These are phyloP conservation scores for Globisporangium heterothallicum DNA, from an alignment of 352 stramenopile species.

Conservation along the genomic window DNA sequence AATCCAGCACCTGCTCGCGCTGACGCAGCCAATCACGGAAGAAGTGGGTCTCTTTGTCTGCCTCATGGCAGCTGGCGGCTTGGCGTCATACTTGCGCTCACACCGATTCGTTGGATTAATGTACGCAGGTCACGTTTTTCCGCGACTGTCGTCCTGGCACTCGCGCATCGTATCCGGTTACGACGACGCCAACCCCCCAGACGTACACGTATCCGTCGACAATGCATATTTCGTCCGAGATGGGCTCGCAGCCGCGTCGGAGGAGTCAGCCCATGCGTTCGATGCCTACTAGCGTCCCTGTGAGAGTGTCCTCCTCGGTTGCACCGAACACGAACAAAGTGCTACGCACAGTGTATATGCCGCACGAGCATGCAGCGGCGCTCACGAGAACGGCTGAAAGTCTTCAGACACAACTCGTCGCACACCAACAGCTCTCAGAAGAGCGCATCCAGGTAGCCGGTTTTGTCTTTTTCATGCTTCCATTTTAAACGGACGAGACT, in stretches of 20 bases:
- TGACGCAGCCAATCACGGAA: conserved; percentile 80
- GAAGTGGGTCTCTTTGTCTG: conserved; percentile 23
- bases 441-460: conserved; percentile 56
- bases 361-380: conserved; percentile 53
- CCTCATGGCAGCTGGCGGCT: not conserved
- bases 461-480: not conserved
- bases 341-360: conserved; percentile 75
- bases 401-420: conserved; percentile 54
- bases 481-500: not conserved
- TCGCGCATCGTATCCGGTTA: conserved; percentile 42
- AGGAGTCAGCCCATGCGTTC: not conserved
- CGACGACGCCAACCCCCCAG: conserved; percentile 16
- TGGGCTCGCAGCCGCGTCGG: conserved; percentile 4
- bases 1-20: conserved; percentile 74
- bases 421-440: conserved; percentile 48
- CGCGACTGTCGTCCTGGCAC: conserved; percentile 61
- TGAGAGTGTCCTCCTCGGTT: conserved; percentile 11
- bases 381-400: conserved; percentile 46
- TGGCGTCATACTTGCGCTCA: not conserved
- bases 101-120: too few species aligned
- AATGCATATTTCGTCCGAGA: conserved; percentile 58
- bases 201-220: conserved; percentile 66
- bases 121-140: conserved; percentile 63
- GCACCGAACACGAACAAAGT: conserved; percentile 28
- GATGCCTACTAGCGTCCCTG: conserved; percentile 13